A percentile compares a stretch with the other conserved stretches of the same genome.
Conservation (phyloP, 805 yeast species). For the Blastobotrys peoriensis region DNA sequence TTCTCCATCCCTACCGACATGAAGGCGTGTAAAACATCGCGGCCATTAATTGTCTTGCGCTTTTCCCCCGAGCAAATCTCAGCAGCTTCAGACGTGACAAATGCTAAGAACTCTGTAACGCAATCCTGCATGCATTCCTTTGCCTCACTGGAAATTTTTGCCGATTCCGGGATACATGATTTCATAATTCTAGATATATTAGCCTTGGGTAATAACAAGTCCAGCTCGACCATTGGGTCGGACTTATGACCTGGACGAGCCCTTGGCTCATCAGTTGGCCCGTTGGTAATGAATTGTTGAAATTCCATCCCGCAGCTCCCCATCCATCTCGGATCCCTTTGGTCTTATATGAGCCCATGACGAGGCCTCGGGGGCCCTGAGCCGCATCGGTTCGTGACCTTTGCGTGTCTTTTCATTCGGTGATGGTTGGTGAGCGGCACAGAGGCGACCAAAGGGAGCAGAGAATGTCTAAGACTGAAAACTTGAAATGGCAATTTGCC, state of each 20-base stretch:
- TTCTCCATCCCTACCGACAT: conserved; percentile 61
- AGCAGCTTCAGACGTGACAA: conserved; percentile 59
- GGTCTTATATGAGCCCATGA: no score
- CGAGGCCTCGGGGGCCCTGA: no score
- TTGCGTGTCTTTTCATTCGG: no score
- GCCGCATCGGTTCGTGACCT: no score
- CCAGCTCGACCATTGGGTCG: conserved; percentile 2
- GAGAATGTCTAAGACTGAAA: no score
- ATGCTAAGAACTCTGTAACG: conserved; percentile 60
- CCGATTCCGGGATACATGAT: conserved; percentile 60
- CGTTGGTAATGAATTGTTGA: no score
- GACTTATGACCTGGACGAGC: conserved; percentile 2
- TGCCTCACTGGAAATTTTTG: conserved; percentile 73
- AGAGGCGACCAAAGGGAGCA: no score
- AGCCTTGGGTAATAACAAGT: conserved; percentile 5
- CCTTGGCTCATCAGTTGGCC: no score
- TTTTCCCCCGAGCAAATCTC: conserved; percentile 60
- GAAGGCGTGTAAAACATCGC: conserved; percentile 60
- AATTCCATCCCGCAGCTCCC: no score
- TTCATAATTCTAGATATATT: conserved; percentile 61
- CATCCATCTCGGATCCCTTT: no score
- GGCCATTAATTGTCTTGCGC: conserved; percentile 65
- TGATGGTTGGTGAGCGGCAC: no score
- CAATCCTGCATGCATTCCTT: conserved; percentile 73
- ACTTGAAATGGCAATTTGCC: no score